Evolutionary conservation across 2,329 filamentous ascomycete genomes (phyloP), one percentile per base, ranked within the genome.

Genomic region (Colletotrichum horii): DNA sequence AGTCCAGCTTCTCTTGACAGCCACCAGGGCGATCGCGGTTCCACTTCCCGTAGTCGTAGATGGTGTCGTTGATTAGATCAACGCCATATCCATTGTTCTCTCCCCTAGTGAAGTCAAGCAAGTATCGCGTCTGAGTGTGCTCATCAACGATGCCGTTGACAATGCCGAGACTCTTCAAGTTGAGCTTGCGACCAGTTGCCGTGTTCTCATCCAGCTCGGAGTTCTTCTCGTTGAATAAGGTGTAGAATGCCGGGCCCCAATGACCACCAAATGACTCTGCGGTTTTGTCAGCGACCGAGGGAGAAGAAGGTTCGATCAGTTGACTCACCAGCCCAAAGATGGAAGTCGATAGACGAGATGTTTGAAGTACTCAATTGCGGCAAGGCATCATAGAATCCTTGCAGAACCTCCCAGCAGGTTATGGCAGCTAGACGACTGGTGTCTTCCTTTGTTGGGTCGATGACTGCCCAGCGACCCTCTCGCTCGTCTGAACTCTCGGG

Each of bases 71-170:
- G 30, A 67, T 67, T 3, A 67, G 65, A 30, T 67, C 65, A 19
- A 67, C 48, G 6, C 65, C 65, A 5, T 67, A 67, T 5, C 65
- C 65, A 8, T 67, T 65, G 34, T 65, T 65, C 55, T 61, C 66
- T 4, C 32, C 66, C 11, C 66, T 30, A 0, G 62, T 65, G 28
- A 65, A 65, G 26, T 60, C 66, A 43, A 68, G 66, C 22, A 68
- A 26, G 30, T 68, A 60, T 12, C 55, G 52, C 19, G 66, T 68
- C 52, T 68, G 52, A 6, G 58, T 55, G 8, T 68, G 52, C 52
- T 58, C 48, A 8, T 68, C 66, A 12, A 68, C 66, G 12, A 58
- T 68, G 24, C 66, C 66, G 22, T 91, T 90, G 12, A 65, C 36
- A 9, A 65, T 65, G 6, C 62, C 62, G 43, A 65, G 62, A 11